Base-by-base conservation (phyloP, 2,329 filamentous ascomycete genomes). In the Talaromyces sp. region DNA sequence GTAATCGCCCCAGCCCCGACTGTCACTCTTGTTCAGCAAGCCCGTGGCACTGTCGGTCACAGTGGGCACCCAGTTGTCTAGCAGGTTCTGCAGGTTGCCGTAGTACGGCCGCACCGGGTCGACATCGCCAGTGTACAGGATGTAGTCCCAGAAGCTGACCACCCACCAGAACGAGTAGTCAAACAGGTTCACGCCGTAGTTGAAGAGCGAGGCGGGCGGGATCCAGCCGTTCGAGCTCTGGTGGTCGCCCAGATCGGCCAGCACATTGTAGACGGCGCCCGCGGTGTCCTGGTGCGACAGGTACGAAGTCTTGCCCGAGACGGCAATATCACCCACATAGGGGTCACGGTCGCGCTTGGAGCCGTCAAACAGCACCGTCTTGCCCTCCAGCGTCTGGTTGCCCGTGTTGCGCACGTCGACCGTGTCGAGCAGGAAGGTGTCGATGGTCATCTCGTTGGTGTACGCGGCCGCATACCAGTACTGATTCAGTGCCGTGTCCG, bases 161-260 rank as follows among this genome's bases (percentile, higher is more conserved):
- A 84, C 77, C 82, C 82, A 84, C 78, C 79, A 83, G 0, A 84
- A 70, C 1, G 82, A 81, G 60, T 84, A 84, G 61, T 84, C 82
- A 47, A 83, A 81, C 0, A 84, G 71, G 0, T 73, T 70, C 1
- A 84, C 75, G 0, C 74, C 77, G 64, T 84, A 84, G 57, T 77
- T 71, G 30, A 74, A 77, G 23, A 84, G 84, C 70, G 79, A 82
- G 8, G 82, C 73, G 14, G 82, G 82, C 5, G 82, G 82, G 53
- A 84, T 82, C 81, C 81, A 84, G 3, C 82, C 82, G 65, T 84
- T 81, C 33, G 33, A 34, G 2, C 61, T 69, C 18, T 84, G 82
- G 65, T 83, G 81, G 42, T 74, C 68, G 0, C 77, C 80, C 36
- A 84, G 67, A 66, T 84, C 81, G 9, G 78, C 80, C 28, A 84